Evolutionary conservation across 495 filamentous ascomycete species (phyloP).

Genomic region (Echria macrotheca): DNA sequence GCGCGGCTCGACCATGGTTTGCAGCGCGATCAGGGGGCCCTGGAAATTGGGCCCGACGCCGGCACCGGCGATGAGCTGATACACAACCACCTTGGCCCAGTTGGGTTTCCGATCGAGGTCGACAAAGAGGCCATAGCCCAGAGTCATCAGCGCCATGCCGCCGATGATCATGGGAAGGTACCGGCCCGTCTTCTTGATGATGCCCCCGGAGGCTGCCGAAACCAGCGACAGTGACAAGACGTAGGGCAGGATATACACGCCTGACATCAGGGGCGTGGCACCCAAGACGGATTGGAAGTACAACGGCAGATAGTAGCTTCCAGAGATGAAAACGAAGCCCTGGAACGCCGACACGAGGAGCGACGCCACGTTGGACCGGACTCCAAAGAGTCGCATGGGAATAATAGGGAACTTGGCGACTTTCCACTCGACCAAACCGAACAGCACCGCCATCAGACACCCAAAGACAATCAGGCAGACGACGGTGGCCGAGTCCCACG

Average conservation of each 20-base stretch:
- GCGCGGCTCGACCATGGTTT: conserved; percentile 59
- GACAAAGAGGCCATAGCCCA: conserved; percentile 63
- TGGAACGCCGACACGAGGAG: conserved; percentile 59
- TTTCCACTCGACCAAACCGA: conserved; percentile 64
- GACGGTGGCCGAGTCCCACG: conserved; percentile 70
- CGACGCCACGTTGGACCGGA: conserved; percentile 53
- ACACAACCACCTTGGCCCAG: conserved; percentile 56
- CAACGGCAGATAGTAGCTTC: conserved; percentile 69
- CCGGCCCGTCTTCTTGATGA: conserved; percentile 68
- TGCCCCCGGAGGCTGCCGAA: conserved; percentile 59
- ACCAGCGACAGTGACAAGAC: conserved; percentile 62
- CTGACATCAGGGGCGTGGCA: conserved; percentile 65
- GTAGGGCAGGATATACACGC: conserved; percentile 73
- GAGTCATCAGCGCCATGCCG: conserved; percentile 52
- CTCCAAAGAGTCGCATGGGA: conserved; percentile 62
- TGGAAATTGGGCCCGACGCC: conserved; percentile 67
- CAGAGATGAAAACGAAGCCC: conserved; percentile 67
- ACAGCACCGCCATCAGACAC: conserved; percentile 52
- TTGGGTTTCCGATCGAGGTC: conserved; percentile 44
- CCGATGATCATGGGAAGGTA: conserved; percentile 50
- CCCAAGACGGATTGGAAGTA: conserved; percentile 76
- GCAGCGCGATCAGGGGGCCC: conserved; percentile 72
- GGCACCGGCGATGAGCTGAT: conserved; percentile 60
- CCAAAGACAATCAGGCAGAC: conserved; percentile 79
- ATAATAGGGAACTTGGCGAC: conserved; percentile 74